Evolutionary conservation across 2,329 filamentous ascomycete species (phyloP), one percentile per base, ranked within the genome.

Genomic region (Neofusicoccum sp.): DNA sequence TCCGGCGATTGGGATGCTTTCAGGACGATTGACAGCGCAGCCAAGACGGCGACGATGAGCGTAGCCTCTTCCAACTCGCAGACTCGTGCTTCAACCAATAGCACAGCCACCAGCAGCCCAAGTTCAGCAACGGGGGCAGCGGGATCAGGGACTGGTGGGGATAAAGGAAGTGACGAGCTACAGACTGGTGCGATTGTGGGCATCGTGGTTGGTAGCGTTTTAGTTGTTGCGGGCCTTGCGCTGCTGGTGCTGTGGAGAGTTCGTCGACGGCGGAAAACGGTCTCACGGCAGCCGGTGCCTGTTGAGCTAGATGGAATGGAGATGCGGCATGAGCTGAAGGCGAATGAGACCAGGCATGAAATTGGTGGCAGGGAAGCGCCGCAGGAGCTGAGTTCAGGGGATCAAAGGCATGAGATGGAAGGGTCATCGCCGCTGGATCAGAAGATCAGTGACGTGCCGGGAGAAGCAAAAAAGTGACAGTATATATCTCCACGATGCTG

Each of bases 351-450:
- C 5, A 36, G n/a, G 31, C 31, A 45, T 14, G 43, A 59, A n/a
- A 36, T 59, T 28, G 41, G 16, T 14, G 56, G 41, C 11, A 34
- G 43, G 37, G 31, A 59, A n/a, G 41, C 41, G 6, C 60, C 48
- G 5, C 36, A 36, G 22, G 60, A 62, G 31, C 6, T 62, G 60
- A 56, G 60, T 8, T 52, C 47, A 9, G 48, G 47, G 31, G 37
- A 44, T 34, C 48, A 62, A 31, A 28, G 47, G 6, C 49, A 54
- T 45, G 60, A 62, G 39, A 56, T 62, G 60, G 48, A 62, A 34
- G 48, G 60, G 16, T 62, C 60, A 6, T 54, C 16, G 6, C 48
- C 60, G 12, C 4, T 62, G 16, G 31, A 47, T 12, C 56, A 36
- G 16, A 45, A 45, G 39, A 5, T 34, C 3, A 31, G 8, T 8